Evolutionary conservation across 2,329 filamentous ascomycete genomes (phyloP), one percentile per base, ranked within the genome.

Genomic region (Decorospora gaudefroyi): DNA sequence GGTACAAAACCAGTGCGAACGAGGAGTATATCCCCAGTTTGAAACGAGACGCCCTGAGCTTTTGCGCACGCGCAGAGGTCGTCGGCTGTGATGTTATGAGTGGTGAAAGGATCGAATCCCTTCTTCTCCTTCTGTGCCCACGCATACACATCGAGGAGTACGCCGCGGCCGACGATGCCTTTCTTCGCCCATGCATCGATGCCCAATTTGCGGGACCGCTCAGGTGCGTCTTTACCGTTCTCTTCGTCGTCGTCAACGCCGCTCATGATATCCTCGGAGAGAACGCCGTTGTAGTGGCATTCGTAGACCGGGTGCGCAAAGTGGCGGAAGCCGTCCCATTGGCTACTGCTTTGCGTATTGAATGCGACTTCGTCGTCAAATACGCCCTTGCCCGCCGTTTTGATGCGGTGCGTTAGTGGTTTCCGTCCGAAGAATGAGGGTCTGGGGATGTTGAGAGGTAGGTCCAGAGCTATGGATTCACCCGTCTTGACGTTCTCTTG

Each of bases 341-440:
- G 58, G n/a, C 52, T 65, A 15, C 61, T 65, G 19, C 57, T 57
- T 28, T 71, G 67, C 6, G 64, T 68, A 29, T 69, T 69, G 42
- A 66, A 57, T 6, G 57, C 49, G 12, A 57, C 32, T n/a, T 56
- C 55, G n/a, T 69, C 67, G 27, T 68, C 65, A 18, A 58, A 55
- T 1, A 51, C 54, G 6, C 56, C 52, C 4, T 47, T 46, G 19
- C 45, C 56, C 2, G 56, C 49, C 2, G 43, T 47, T 10, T 48
- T 48, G 23, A 62, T 59, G 19, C 33, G 34, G 19, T 62, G 56
- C 46, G 80, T 72, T 58, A 86, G 82, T 3, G 73, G 65, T 46
- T 78, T 74, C 11, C 83, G 75, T 43, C 74, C 71, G 64, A 85
- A 83, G 62, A 82, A 79, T 12, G 79, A 74, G 7, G 75, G 62